Percentiles rank a stretch among this genome's conserved stretches.
These are phyloP conservation scores for Populus tomentosa DNA, from an alignment of 441 rosid genomes.

Conservation along the genomic window DNA sequence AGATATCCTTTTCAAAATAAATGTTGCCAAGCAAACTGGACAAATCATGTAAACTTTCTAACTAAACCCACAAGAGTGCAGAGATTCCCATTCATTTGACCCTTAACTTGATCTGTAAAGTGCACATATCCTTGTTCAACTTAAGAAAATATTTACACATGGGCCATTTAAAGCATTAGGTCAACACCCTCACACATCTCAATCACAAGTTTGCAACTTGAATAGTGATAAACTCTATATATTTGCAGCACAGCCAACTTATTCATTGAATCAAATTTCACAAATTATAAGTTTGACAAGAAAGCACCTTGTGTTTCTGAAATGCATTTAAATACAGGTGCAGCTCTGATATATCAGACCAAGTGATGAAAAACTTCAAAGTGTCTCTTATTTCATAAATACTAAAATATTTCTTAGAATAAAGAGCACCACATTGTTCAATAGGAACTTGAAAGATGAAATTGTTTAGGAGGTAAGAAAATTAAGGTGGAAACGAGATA, in stretches of 20 bases:
- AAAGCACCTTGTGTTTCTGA: background rate
- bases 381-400: background rate
- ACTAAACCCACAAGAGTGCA: background rate
- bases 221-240: background rate
- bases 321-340: background rate
- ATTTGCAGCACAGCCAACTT: background rate
- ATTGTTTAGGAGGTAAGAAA: background rate
- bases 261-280: background rate
- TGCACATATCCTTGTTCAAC: background rate
- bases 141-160: too few species aligned
- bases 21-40: background rate
- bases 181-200: background rate
- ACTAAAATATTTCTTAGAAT: background rate
- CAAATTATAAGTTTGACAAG: background rate
- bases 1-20: background rate
- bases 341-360: background rate
- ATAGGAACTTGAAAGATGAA: background rate
- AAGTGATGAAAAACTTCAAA: background rate
- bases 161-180: background rate
- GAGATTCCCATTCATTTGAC: background rate
- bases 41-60: background rate
- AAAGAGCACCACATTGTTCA: background rate
- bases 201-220: background rate
- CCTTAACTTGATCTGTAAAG: background rate
- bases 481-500: background rate